phyloP scores from a whole-genome alignment of 441 rosid species.

The Populus trichocarpa region DNA sequence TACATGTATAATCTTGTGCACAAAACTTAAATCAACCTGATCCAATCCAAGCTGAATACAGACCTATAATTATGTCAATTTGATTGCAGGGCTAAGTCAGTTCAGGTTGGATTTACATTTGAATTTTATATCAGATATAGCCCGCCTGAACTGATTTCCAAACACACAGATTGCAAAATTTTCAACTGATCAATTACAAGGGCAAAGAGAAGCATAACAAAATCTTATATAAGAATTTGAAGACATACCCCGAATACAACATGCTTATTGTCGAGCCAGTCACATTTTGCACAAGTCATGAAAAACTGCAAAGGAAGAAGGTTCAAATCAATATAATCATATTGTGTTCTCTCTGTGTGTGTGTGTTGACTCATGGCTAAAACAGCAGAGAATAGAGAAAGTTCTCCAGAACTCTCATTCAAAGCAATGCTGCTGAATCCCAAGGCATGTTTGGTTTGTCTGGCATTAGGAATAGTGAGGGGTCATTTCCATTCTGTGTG shows the following conservation, averaged over 20 bases:
- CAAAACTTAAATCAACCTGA: not conserved
- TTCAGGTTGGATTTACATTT: not conserved
- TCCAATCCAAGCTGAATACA: not conserved
- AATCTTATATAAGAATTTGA: not conserved
- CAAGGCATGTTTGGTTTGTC: not conserved
- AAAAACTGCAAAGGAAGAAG: constrained; percentile 69
- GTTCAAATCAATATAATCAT: not conserved
- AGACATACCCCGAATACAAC: constrained; percentile 89
- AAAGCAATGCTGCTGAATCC: not conserved
- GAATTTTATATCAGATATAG: not conserved
- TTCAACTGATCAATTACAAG: not conserved
- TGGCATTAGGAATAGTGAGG: not conserved
- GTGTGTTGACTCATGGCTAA: not conserved
- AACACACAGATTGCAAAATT: no score
- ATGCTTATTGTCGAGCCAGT: constrained; percentile 98
- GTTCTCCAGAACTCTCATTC: not conserved
- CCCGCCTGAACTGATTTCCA: not conserved
- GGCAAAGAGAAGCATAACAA: not conserved
- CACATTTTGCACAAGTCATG: constrained; percentile 89
- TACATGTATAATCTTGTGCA: not conserved
- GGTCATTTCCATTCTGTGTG: not conserved
- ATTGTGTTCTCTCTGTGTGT: no score
- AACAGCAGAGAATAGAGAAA: not conserved
- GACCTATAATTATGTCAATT: not conserved
- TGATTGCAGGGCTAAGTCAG: not conserved